These are phyloP conservation scores for Eutrema salsugineum DNA, from an alignment of 441 rosid genomes.

Conservation along the genomic window DNA sequence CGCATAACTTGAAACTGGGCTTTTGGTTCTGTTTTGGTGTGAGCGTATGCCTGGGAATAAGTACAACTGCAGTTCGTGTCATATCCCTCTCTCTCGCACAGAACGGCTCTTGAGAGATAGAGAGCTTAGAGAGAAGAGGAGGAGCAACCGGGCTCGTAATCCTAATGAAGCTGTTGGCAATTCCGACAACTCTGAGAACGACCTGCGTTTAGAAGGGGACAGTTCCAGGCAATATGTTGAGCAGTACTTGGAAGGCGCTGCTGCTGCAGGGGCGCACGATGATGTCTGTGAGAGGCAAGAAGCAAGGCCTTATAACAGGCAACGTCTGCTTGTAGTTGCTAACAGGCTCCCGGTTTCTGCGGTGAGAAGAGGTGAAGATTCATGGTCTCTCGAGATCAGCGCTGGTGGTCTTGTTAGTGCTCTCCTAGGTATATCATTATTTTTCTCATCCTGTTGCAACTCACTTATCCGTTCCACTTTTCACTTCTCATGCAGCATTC, in stretches of 20 bases:
- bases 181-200: constrained; percentile 50
- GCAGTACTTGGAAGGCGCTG: constrained; percentile 65
- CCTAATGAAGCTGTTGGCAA: constrained; percentile 52
- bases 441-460: background rate
- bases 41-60: constrained; percentile 97
- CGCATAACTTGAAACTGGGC: constrained; percentile 24
- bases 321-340: constrained; percentile 92
- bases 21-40: constrained; percentile 37
- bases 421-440: constrained; percentile 57
- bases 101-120: constrained; percentile 77
- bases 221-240: constrained; percentile 50
- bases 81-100: constrained; percentile 50
- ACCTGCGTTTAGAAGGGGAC: constrained; percentile 50
- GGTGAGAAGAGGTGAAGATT: constrained; percentile 88
- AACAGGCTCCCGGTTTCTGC: constrained; percentile 98
- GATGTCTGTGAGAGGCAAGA: constrained; percentile 65
- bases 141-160: constrained; percentile 44
- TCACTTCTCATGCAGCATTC: background rate
- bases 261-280: constrained; percentile 42
- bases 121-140: constrained; percentile 72
- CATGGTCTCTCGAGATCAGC: constrained; percentile 96
- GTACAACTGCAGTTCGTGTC: constrained; percentile 65
- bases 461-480: background rate
- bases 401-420: constrained; percentile 98
- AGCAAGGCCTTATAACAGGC: constrained; percentile 66